Evolutionary conservation across 208 protist genomes (phyloP), one percentile per base, ranked within the genome.

Genomic region (Trypanosoma rangeli): DNA sequence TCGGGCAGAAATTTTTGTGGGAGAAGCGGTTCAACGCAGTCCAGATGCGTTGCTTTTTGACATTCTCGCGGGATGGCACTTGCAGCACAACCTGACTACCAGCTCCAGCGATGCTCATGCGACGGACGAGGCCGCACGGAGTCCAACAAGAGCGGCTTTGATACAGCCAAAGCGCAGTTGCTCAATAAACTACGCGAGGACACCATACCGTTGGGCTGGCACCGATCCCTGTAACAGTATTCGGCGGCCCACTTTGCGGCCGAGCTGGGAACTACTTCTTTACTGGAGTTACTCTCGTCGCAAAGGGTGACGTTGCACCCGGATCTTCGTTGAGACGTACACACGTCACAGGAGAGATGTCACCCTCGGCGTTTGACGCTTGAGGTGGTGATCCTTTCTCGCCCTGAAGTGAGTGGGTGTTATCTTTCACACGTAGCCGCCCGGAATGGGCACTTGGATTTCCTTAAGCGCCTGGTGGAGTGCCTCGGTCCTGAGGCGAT

Each of bases 181-280:
- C 78, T 89, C 7, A 89, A 89, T 55, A 37, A 50, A 22, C 81
- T 86, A 44, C 61, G 75, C 0, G 74, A 82, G 10, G 75, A 84
- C 35, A 39, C 48, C 13, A 57, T 67, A 16, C 28, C 64, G 9
- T 20, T 46, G 24, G 55, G 66, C 28, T 31, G 22, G n/a, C 42
- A 24, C 10, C 60, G 39, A 22, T 50, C 54, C 1, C 68, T 73
- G 58, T 63, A 68, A 55, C 33, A 58, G 44, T 86, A 84, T 68
- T 76, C 78, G 3, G 67, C 79, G 37, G 75, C 72, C 8, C 84
- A 86, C 64, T 89, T 86, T 56, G 77, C 84, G 0, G 78, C 84
- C 13, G 80, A 89, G 60, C 57, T 86, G 37, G 80, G 80, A 3
- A 82, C 79, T 39, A 53, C 75, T 24, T 54, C 12, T 33, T 44